Base-by-base conservation (phyloP, 2,329 filamentous ascomycete species). In the Talaromyces sp. region DNA sequence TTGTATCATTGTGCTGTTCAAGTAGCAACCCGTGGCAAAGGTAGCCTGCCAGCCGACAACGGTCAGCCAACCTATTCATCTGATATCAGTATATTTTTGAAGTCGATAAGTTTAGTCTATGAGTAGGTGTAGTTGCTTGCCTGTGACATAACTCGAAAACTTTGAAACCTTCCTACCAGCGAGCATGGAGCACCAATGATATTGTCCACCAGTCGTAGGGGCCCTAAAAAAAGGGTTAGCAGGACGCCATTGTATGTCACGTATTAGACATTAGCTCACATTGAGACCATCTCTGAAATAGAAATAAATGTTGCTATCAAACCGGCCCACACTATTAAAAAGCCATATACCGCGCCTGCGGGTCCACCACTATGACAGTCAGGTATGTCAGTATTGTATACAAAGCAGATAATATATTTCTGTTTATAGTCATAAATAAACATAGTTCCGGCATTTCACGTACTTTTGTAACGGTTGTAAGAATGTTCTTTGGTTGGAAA, bases 1-100 rank as follows among this genome's bases (percentile, higher is more conserved):
- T 56, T 77, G 72, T 16, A 78, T 76, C 6, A 78, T 68, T 1
- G 73, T 75, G 1, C 74, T 73, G 2, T 70, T 72, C 3, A 78
- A 68, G 41, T 70, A 78, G 4, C 72, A 70, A n/a, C 69, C 67
- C 2, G 70, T 69, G 3, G 71, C 71, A 54, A 73, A 68, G 7
- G 69, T 67, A n/a, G 73, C 71, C 16, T 70, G 69, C 75, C 75
- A 77, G 47, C 70, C 69, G 35, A 73, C 68, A 11, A 73, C 68
- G 43, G 63, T 65, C 19, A 65, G 58, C 63, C 63, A 65, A 10
- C 63, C 63, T 65, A 61, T n/a, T 43, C 16, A 33, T 45, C 3
- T 1, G n/a, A 59, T n/a, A 31, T 59, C 10, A 59, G 56, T 6
- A 37, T 37, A 11, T 56, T 8, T 2, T 8, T 37, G 3, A 7